Evolutionary conservation across 768 basidiomycete species (phyloP), one percentile per base, ranked within the genome.

Genomic region (Boletus rufocinnamomeus): DNA sequence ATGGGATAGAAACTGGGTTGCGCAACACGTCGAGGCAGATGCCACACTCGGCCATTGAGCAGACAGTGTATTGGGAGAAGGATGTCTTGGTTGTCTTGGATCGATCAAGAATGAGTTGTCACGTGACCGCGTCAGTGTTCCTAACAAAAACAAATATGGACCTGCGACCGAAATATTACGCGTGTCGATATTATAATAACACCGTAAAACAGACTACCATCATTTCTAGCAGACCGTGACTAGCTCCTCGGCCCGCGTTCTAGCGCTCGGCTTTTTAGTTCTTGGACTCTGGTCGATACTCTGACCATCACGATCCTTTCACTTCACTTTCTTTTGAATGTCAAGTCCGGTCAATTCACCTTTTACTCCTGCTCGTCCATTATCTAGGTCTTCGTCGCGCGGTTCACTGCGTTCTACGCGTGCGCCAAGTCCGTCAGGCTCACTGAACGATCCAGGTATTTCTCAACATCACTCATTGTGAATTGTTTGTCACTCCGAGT

Each of bases 391-490:
- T 53, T 82, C 82, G 28, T 83, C 82, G 30, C 78, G 82, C 52
- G 70, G 66, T 43, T 83, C 82, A 0, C 43, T 74, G n/a, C 74
- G 75, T 38, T 84, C 82, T 51, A 67, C 72, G 50, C 82, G 79
- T 60, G 77, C 84, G 19, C 76, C 82, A 32, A 88, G 85, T 64
- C 86, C 87, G 27, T 69, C 70, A 21, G 65, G 80, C 44, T 79
- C 82, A 7, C 59, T 83, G 40, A 87, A 86, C 77, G 85, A 87
- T 66, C 80, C 87, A 76, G 87, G 89, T 89, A 72, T 67, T 81
- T 75, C 35, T 63, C 48, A 63, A 58, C 57, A 41, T 46, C 56
- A 54, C 50, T 64, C 62, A 62, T 59, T 62, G 56, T 65, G 61
- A 72, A 59, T 52, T 50, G 40, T 50, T 63, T 60, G 60, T 69